These are phyloP conservation scores for Brassica incana DNA, from an alignment of 345 rosid genomes.

Conservation along the genomic window DNA sequence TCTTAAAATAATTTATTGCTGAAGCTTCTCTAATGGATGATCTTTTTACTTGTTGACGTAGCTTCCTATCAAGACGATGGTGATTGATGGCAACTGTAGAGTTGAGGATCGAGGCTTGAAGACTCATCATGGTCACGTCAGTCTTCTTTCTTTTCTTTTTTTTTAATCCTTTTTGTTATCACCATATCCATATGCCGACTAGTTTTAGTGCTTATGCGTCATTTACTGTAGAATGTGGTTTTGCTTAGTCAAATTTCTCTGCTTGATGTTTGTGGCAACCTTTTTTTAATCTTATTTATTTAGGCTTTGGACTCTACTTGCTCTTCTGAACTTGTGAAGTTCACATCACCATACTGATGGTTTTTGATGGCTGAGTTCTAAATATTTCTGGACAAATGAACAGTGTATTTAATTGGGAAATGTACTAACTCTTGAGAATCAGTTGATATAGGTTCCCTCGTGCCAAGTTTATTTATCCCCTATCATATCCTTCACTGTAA, in stretches of 20 bases:
- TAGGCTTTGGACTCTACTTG: no score
- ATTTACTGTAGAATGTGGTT: background rate
- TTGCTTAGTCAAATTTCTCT: background rate
- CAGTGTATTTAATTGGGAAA: background rate
- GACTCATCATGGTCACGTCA: constrained; percentile 95
- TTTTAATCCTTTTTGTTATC: background rate
- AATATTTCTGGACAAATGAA: no score
- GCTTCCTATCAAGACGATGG: constrained; percentile 96
- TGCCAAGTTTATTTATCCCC: background rate
- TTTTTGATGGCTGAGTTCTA: background rate
- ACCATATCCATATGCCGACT: background rate
- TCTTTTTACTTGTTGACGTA: constrained; percentile 37
- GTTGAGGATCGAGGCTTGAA: constrained; percentile 99
- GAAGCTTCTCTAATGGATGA: background rate
- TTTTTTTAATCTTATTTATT: no score
- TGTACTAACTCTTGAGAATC: background rate
- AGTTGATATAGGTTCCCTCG: constrained; percentile 9
- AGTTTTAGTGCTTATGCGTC: background rate
- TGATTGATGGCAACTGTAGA: constrained; percentile 95
- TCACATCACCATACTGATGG: background rate
- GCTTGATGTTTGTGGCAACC: background rate
- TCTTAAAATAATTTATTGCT: background rate
- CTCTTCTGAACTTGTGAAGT: background rate
- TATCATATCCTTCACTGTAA: background rate
- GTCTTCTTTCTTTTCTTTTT: constrained; percentile 22